These are phyloP conservation scores for Harringtonia aguacate DNA, from an alignment of 2,329 filamentous ascomycete genomes.

Conservation along the genomic window DNA sequence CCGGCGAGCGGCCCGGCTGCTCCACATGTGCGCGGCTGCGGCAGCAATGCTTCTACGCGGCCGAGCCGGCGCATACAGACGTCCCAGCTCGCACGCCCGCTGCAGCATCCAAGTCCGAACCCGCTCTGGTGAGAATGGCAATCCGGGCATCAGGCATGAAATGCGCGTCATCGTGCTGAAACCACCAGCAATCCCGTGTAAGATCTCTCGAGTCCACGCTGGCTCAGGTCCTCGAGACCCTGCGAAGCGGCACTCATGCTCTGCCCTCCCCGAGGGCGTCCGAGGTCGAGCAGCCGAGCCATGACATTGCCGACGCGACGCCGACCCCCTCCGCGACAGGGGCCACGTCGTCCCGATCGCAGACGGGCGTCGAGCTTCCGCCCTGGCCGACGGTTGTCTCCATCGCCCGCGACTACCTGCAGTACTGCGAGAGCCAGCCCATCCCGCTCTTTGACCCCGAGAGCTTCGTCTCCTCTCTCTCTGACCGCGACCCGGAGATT, in stretches of 20 bases:
- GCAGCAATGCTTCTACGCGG: slow-evolving; percentile 2
- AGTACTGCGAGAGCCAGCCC: slow-evolving; percentile 1
- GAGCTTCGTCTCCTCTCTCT: neutral
- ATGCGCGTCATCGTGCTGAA: too few species aligned
- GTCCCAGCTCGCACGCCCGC: neutral
- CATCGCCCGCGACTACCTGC: slow-evolving; percentile 1
- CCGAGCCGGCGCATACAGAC: neutral
- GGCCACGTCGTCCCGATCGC: too few species aligned
- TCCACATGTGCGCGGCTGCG: neutral
- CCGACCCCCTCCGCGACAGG: neutral
- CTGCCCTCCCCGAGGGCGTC: neutral
- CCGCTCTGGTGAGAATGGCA: too few species aligned
- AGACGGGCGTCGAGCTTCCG: neutral
- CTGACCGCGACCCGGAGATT: neutral
- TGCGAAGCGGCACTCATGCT: neutral
- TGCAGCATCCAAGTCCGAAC: too few species aligned
- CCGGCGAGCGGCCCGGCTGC: neutral
- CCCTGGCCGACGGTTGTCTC: neutral
- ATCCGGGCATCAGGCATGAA: too few species aligned
- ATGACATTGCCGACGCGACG: neutral
- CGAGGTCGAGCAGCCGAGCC: neutral
- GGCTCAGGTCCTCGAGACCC: neutral
- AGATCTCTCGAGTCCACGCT: slow-evolving; percentile 1
- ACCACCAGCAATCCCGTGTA: neutral
- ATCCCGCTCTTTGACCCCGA: slow-evolving; percentile 1